Conservation (phyloP, 2,329 filamentous ascomycete species). For the Colletotrichum liriopes region DNA sequence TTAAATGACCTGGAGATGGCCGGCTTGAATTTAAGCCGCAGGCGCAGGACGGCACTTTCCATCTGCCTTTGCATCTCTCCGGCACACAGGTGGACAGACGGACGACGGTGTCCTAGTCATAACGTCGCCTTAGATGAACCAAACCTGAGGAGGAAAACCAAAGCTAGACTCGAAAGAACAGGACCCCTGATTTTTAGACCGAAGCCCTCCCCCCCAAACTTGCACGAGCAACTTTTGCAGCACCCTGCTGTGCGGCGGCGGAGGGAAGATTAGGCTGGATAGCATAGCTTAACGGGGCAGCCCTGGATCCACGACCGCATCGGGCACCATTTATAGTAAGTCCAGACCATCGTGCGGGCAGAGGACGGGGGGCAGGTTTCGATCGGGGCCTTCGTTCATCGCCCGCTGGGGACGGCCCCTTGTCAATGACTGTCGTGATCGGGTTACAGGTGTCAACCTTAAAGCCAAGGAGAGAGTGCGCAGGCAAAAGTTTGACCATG, state of each 20-base stretch:
- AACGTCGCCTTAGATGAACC: neutral
- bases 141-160: neutral
- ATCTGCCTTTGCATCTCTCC: neutral
- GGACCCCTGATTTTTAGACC: neutral
- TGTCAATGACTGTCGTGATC: slow-evolving; percentile 32
- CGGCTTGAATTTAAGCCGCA: neutral
- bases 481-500: neutral
- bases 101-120: neutral
- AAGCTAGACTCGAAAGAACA: neutral
- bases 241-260: neutral
- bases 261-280: neutral
- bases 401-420: slow-evolving; percentile 6
- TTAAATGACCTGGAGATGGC: neutral
- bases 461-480: slow-evolving; percentile 1
- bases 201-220: neutral
- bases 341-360: neutral
- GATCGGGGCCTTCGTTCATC: neutral
- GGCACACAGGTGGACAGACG: neutral
- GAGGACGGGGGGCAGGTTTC: neutral
- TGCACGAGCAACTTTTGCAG: neutral
- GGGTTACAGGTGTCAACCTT: slow-evolving; percentile 38
- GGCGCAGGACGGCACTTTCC: neutral
- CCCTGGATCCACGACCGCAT: neutral
- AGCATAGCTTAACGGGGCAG: neutral
- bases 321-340: neutral